Evolutionary conservation across 2,329 filamentous ascomycete species (phyloP).

Genomic region (Claviceps sp.): DNA sequence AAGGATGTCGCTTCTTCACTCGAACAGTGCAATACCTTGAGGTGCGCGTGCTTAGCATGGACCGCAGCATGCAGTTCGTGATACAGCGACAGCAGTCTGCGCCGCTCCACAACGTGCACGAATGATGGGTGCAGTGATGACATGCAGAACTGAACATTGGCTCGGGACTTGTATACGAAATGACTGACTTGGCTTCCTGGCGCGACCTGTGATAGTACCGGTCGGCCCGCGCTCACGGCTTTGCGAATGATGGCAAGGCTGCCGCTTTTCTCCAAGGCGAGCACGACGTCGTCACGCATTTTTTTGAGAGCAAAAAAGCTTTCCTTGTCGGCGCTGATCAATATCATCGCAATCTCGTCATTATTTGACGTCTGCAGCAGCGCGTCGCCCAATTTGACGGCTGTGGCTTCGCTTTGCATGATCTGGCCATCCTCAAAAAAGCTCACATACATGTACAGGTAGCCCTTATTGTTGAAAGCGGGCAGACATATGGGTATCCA

Average conservation of each 20-base stretch:
- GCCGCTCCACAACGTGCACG: constrained; percentile 38
- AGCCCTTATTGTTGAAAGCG: constrained; percentile 92
- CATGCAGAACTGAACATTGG: constrained; percentile 94
- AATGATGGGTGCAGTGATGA: constrained; percentile 65
- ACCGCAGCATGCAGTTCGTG: constrained; percentile 70
- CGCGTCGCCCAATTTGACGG: constrained; percentile 40
- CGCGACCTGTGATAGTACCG: constrained; percentile 59
- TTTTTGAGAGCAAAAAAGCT: constrained; percentile 81
- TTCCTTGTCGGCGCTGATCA: constrained; percentile 88
- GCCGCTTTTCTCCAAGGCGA: constrained; percentile 63
- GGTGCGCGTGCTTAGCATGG: constrained; percentile 71
- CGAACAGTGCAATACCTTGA: constrained; percentile 75
- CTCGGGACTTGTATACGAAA: constrained; percentile 89
- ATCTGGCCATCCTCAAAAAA: constrained; percentile 53
- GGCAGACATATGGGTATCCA: constrained; percentile 96
- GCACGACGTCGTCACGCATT: constrained; percentile 48
- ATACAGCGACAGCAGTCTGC: constrained; percentile 73
- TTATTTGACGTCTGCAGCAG: constrained; percentile 38
- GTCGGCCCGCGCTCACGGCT: constrained; percentile 59
- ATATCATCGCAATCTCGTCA: constrained; percentile 76
- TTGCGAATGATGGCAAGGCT: constrained; percentile 61
- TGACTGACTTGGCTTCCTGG: constrained; percentile 73
- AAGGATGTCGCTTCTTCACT: constrained; percentile 65
- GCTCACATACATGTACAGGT: constrained; percentile 98
- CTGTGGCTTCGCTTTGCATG: constrained; percentile 19